Evolutionary conservation across 2,329 filamentous ascomycete species (phyloP), one percentile per base, ranked within the genome.

Genomic region (Teratosphaeria nubilosa): DNA sequence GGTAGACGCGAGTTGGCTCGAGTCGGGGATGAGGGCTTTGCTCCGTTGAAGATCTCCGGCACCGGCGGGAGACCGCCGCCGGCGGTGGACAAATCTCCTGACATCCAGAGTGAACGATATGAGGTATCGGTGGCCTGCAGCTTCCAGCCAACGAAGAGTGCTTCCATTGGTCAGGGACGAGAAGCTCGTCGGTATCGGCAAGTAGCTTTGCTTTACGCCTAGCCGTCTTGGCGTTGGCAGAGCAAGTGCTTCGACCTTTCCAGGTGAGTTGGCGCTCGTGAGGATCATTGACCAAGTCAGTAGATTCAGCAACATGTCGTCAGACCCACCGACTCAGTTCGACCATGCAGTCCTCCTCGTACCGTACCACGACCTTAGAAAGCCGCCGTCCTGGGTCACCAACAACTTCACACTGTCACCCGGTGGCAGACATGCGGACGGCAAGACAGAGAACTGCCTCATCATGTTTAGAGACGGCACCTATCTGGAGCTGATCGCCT

Each of bases 301-400:
- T n/a, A 22, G 41, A 48, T n/a, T 11, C 41, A 48, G 41, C 41
- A 48, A 16, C 41, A 48, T 48, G 41, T 10, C 41, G 2, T 22
- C 41, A 48, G n/a, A 16, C n/a, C n/a, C 41, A 11, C n/a, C 41
- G n/a, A 55, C 61, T 20, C 68, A 71, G 45, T 71, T 87, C 14
- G 85, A 88, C 70, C 85, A 88, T 66, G 78, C 87, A 57, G 81
- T 87, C 61, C 75, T 88, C 56, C 77, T 87, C 2, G 72, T 87
- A 3, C 80, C 85, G 0, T 75, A 80, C 60, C 60, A 70, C 2
- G 75, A 77, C 24, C 72, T 84, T 4, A 63, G 69, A 2, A 65
- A 73, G 20, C 74, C 81, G 2, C 83, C 82, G 5, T 16, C 70
- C 1, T 81, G 75, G 72, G 71, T 87, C 37, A 75, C 75, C 1